Evolutionary conservation across 2,329 filamentous ascomycete genomes (phyloP).

Genomic region (Cordyceps pruinosa): DNA sequence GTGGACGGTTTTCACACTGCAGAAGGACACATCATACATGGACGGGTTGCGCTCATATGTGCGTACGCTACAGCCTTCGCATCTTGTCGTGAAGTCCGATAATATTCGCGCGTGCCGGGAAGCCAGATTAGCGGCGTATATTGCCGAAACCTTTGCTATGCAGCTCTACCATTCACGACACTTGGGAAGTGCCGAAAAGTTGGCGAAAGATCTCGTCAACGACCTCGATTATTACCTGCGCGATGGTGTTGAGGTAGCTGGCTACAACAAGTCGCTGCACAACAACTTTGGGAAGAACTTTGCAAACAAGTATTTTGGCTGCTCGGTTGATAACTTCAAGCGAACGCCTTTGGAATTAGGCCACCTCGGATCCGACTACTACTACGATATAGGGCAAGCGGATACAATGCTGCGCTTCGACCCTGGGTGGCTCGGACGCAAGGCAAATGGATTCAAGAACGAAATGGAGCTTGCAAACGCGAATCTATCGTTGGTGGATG

Average conservation of each 20-base stretch:
- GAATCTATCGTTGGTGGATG: slow-evolving; percentile 87
- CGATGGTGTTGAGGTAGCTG: slow-evolving; percentile 68
- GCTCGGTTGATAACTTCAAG: slow-evolving; percentile 72
- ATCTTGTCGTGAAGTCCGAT: slow-evolving; percentile 47
- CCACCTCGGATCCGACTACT: slow-evolving; percentile 68
- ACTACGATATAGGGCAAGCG: slow-evolving; percentile 74
- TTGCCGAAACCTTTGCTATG: slow-evolving; percentile 85
- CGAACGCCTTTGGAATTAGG: slow-evolving; percentile 60
- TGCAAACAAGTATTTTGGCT: slow-evolving; percentile 65
- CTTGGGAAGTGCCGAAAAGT: slow-evolving; percentile 55
- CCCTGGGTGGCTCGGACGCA: slow-evolving; percentile 64
- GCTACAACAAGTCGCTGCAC: slow-evolving; percentile 84
- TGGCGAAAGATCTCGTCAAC: slow-evolving; percentile 65
- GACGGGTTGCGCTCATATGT: slow-evolving; percentile 65
- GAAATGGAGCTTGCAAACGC: slow-evolving; percentile 84
- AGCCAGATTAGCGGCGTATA: slow-evolving; percentile 68
- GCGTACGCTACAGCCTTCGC: slow-evolving; percentile 46
- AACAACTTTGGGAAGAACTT: slow-evolving; percentile 81
- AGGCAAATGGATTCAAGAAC: slow-evolving; percentile 65
- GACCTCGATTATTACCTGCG: slow-evolving; percentile 75
- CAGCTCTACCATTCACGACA: slow-evolving; percentile 83
- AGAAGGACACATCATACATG: slow-evolving; percentile 68
- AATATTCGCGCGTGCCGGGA: slow-evolving; percentile 52
- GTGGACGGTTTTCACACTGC: slow-evolving; percentile 78
- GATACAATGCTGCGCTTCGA: slow-evolving; percentile 71